Evolutionary conservation across 2,329 filamentous ascomycete genomes (phyloP), one percentile per base, ranked within the genome.

Genomic region (Aureobasidium sp.): DNA sequence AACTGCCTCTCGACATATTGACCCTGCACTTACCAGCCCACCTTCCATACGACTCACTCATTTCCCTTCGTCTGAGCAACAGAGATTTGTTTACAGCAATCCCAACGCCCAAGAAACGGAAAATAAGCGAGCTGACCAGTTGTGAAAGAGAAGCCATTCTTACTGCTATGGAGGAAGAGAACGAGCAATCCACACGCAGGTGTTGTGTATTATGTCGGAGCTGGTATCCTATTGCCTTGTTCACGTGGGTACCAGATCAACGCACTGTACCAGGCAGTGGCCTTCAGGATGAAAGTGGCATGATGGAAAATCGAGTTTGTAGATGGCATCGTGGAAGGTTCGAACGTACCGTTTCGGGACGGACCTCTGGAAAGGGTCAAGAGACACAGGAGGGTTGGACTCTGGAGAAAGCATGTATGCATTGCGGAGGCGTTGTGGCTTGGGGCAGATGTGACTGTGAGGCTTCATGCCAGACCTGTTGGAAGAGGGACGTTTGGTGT

Each of bases 321-420:
- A 33, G 45, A 50, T 60, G 57, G 57, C 57, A 60, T 53, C 39
- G 37, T 9, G 29, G 12, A 12, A 33, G 53, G 35, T 47, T 62
- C 47, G 42, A 54, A 24, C 44, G 45, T 8, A 63, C 19, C 3
- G 5, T 40, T 11, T 9, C 37, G 37, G 47, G 52, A 8, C 17
- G 3, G 31, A 29, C 2, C 44, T 48, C 31, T 24, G 24, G 8
- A 17, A 49, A 48, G 22, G 6, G 48, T 47, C 29, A 39, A 31
- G 15, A 2, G 8, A 12, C 15, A 9, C 15, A 60, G 45, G 49
- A 61, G 31, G 49, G 57, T 27, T 59, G 61, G 59, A 42, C 50
- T 3, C 3, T 63, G 15, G 62, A 64, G 33, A 35, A 59, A 53
- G 57, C 54, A 31, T 65, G 64, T 53, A 65, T 65, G 64, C 64